phyloP scores from a whole-genome alignment of 1,284 basidiomycete species.

The Tremellales sp. region DNA sequence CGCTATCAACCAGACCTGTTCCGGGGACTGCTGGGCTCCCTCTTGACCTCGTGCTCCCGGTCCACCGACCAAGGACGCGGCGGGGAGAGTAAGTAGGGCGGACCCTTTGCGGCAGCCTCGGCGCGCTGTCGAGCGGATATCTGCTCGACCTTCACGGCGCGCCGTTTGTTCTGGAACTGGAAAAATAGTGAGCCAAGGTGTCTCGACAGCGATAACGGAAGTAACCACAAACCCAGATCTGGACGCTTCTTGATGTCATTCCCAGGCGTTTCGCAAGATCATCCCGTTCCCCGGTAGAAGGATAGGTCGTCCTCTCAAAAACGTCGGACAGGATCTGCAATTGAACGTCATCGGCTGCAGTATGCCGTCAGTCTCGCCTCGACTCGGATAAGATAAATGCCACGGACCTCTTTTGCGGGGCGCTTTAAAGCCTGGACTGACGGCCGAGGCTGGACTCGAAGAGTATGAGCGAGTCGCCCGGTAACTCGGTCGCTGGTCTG shows the following conservation, averaged over 20 bases:
- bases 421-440: constrained; percentile 15
- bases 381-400: too few relatives aligned
- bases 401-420: constrained; percentile 27
- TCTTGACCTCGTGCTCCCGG: too few relatives aligned
- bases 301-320: constrained; percentile 26
- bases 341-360: constrained; percentile 26
- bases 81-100: not conserved
- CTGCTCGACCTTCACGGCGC: constrained; percentile 30
- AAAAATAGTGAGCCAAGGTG: not conserved
- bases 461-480: too few relatives aligned
- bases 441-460: not conserved
- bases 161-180: constrained; percentile 32
- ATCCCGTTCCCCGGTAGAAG: constrained; percentile 30
- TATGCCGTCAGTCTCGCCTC: not conserved
- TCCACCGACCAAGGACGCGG: too few relatives aligned
- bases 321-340: constrained; percentile 19
- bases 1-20: too few relatives aligned
- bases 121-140: constrained; percentile 24
- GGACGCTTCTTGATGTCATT: constrained; percentile 34
- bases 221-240: constrained; percentile 27
- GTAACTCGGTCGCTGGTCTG: too few relatives aligned
- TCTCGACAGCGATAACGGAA: not conserved
- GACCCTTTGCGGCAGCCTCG: constrained; percentile 7
- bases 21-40: too few relatives aligned
- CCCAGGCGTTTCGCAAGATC: constrained; percentile 24